Evolutionary conservation across 805 yeast genomes (phyloP), one percentile per base, ranked within the genome.

Genomic region (Novakomyces olei): DNA sequence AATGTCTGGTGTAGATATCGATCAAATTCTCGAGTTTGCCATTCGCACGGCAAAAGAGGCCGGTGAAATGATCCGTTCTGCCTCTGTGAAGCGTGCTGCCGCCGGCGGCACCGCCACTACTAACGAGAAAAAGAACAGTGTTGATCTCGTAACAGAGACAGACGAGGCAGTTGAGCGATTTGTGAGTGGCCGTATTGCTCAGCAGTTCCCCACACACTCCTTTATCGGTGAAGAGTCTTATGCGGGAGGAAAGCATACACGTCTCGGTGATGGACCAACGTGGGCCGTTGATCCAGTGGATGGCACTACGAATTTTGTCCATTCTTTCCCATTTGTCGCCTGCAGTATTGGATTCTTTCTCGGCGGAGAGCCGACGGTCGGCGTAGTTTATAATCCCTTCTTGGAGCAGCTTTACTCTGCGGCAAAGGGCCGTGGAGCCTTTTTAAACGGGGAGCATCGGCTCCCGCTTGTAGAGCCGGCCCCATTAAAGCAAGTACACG

Each of bases 201-300:
- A 35, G 5, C 45, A 44, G 36, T 70, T 54, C 42, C 74, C 75
- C 8, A 46, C 50, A 15, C 70, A 46, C 44, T 52, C 54, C 39
- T 70, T 69, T 46, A 55, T 70, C 44, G 77, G 76, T 19, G 77
- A 70, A 44, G 77, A 70, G 45, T 56, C 68, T 15, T 69, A 56
- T 38, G 51, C 61, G 8, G 59, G 60, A 3, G 73, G 71, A 1
- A 51, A 47, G 19, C 10, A 26, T 3, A 55, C 70, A 3, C 45
- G 44, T 29, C 50, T 70, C 10, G 51, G 63, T 1, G 57, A 58
- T 26, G 63, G 53, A 3, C 76, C 76, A 15, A 69, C 75, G 2
- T 70, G 70, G 43, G 61, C 70, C 34, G 71, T 70, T 14, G 76
- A 69, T 43, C 73, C 73, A 27, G 64, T 67, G 44, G 74, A 69